Conservation (phyloP, 495 filamentous ascomycete species). For the Hyaloscypha variabilis region DNA sequence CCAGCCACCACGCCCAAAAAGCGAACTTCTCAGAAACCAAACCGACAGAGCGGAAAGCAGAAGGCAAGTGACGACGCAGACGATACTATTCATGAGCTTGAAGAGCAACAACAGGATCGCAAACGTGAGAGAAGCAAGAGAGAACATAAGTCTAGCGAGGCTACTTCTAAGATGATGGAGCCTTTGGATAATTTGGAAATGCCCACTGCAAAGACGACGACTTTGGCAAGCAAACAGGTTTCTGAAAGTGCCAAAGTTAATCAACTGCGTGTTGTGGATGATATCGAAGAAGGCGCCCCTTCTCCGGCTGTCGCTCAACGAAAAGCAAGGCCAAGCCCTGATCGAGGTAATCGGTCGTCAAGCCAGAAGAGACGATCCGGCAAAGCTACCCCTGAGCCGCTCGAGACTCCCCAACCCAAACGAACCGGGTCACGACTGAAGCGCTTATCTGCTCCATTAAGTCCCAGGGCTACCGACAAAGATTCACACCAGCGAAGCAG, state of each 20-base stretch:
- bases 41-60: constrained; percentile 27
- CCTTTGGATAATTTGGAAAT: constrained; percentile 34
- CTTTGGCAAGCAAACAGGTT: constrained; percentile 14
- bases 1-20: constrained; percentile 36
- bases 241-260: constrained; percentile 24
- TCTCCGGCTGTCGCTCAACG: constrained; percentile 66
- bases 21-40: constrained; percentile 26
- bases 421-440: constrained; percentile 50
- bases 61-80: constrained; percentile 36
- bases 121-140: constrained; percentile 22
- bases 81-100: constrained; percentile 28
- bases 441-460: constrained; percentile 47
- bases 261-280: constrained; percentile 18
- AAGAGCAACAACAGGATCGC: constrained; percentile 19
- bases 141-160: constrained; percentile 37
- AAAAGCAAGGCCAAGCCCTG: constrained; percentile 47
- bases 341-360: constrained; percentile 37
- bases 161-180: constrained; percentile 36
- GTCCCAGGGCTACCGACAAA: constrained; percentile 39
- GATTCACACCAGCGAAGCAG: constrained; percentile 32
- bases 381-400: constrained; percentile 43
- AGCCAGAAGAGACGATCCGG: constrained; percentile 42
- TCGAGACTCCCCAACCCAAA: constrained; percentile 35
- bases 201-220: constrained; percentile 11
- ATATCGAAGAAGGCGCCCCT: constrained; percentile 66